Percentiles rank a stretch among this genome's conserved stretches.
phyloP scores from a whole-genome alignment of 306 rosid genomes.

The Sphenostylis stenocarpa region DNA sequence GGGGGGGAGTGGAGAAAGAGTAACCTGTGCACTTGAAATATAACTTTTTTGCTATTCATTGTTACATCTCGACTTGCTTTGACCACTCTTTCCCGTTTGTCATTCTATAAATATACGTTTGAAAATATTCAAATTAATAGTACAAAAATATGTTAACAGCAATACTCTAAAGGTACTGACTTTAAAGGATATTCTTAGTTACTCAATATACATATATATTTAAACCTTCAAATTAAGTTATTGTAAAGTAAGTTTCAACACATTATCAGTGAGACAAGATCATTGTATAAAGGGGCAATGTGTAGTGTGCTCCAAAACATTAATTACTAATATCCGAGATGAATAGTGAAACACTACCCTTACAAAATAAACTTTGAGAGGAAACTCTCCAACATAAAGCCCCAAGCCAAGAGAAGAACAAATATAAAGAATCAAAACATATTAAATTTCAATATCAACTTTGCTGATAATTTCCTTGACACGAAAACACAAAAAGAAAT shows the following conservation, averaged over 20 bases:
- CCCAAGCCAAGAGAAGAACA: neutral
- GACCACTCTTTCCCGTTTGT: constrained; percentile 88
- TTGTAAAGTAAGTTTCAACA: neutral
- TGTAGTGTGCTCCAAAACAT: neutral
- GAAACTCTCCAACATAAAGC: constrained; percentile 1
- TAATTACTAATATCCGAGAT: neutral
- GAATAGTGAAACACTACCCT: neutral
- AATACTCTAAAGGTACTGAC: neutral
- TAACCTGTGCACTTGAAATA: constrained; percentile 96
- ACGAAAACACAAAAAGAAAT: neutral
- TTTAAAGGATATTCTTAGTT: neutral
- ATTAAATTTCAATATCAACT: neutral
- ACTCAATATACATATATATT: constrained; percentile 4
- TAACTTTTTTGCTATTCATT: constrained; percentile 94
- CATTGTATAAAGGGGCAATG: neutral
- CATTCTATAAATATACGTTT: constrained; percentile 58
- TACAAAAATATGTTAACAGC: neutral
- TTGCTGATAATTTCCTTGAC: neutral
- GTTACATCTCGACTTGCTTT: constrained; percentile 96
- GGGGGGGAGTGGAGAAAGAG: neutral
- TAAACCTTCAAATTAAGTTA: constrained; percentile 4
- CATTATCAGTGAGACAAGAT: neutral
- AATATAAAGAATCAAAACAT: neutral
- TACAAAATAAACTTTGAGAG: neutral
- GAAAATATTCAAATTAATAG: constrained; percentile 24